phyloP scores from a whole-genome alignment of 2,329 filamentous ascomycete species.

The Diaporthe ilicicola region DNA sequence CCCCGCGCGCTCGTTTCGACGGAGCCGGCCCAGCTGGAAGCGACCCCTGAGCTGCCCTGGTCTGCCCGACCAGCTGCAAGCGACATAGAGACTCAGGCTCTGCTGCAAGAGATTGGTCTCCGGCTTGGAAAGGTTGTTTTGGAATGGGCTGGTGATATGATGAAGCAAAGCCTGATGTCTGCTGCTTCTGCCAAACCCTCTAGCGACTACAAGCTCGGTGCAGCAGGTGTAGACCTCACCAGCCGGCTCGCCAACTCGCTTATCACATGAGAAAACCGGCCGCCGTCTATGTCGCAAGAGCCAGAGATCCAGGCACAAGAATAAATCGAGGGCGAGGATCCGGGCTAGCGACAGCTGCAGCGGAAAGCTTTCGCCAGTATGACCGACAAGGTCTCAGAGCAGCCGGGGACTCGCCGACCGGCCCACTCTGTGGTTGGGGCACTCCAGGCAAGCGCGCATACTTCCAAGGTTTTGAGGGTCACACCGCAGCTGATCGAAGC shows the following conservation, averaged over 20 bases:
- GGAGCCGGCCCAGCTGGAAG: not conserved
- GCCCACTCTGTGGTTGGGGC: not conserved
- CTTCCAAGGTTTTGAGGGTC: not conserved
- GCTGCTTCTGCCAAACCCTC: not conserved
- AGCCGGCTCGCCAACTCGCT: slow-evolving; percentile 11
- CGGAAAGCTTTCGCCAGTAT: not conserved
- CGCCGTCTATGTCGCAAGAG: too few species aligned
- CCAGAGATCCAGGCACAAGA: not conserved
- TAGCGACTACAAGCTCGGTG: not conserved
- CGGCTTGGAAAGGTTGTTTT: slow-evolving; percentile 29
- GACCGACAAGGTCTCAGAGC: not conserved
- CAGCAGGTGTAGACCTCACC: not conserved
- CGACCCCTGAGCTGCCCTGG: not conserved
- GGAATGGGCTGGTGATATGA: slow-evolving; percentile 32
- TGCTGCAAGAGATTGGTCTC: slow-evolving; percentile 27
- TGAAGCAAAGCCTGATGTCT: slow-evolving; percentile 29
- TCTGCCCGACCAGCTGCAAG: not conserved
- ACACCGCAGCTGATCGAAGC: not conserved
- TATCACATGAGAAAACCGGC: not conserved
- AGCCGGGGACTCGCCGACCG: not conserved
- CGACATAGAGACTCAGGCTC: not conserved
- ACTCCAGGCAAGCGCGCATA: not conserved
- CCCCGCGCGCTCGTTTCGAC: not conserved
- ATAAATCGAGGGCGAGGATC: not conserved
- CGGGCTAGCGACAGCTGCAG: not conserved